A percentile compares a stretch with the other conserved stretches of the same genome.
phyloP scores from a whole-genome alignment of 306 rosid genomes.

The Arachis hypogaea region DNA sequence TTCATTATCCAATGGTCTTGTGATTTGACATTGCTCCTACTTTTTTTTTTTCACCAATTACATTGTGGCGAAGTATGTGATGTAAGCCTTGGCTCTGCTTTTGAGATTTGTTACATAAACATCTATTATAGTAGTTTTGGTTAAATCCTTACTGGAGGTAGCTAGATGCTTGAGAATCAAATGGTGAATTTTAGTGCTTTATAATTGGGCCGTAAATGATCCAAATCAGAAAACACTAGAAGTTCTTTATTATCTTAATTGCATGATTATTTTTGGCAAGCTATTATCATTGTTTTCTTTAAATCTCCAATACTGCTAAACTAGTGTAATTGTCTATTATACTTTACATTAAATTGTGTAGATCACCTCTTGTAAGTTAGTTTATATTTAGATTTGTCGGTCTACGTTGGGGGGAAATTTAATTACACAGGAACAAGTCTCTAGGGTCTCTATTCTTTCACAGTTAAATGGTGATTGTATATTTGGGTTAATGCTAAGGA shows the following conservation, averaged over 20 bases:
- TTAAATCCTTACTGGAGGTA: conserved; percentile 18
- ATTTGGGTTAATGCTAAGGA: conserved; percentile 22
- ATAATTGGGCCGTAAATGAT: conserved; percentile 1
- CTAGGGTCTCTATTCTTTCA: neutral
- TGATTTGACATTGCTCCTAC: conserved; percentile 10
- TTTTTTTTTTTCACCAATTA: neutral
- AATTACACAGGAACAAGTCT: conserved; percentile 10
- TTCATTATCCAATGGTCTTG: neutral
- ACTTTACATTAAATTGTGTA: conserved; percentile 7
- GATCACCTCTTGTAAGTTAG: neutral
- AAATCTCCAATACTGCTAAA: conserved; percentile 1
- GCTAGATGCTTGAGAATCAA: conserved; percentile 25
- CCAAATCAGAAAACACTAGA: neutral
- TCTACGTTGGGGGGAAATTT: conserved; percentile 6
- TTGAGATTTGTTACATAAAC: conserved; percentile 19
- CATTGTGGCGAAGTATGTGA: conserved; percentile 16
- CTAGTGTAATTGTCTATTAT: neutral
- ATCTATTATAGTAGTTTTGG: conserved; percentile 11
- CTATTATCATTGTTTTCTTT: conserved; percentile 11
- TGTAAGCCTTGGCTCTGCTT: neutral
- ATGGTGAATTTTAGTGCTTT: neutral
- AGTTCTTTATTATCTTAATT: neutral
- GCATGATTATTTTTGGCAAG: neutral
- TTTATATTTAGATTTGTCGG: neutral
- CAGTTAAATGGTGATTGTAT: conserved; percentile 8